A percentile compares a stretch with the other conserved stretches of the same genome.
Evolutionary conservation across 2,329 filamentous ascomycete species (phyloP).

Genomic region (Hypoxylon sp.): DNA sequence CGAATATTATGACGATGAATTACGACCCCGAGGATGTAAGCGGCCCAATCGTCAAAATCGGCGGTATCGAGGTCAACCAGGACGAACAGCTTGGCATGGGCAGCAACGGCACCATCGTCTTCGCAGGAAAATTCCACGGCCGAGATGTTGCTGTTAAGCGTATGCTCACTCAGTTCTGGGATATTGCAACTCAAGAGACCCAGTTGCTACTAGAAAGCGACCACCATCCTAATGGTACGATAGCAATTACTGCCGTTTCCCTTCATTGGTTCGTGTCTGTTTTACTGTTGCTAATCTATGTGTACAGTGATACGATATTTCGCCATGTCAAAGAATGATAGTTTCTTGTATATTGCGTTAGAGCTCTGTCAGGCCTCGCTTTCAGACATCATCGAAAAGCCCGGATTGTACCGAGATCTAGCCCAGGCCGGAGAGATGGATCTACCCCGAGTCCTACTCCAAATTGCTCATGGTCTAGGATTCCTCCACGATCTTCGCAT

Average conservation of each 20-base stretch:
- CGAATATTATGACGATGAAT: constrained; percentile 72
- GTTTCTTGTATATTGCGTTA: constrained; percentile 95
- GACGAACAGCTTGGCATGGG: constrained; percentile 79
- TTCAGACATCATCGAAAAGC: constrained; percentile 89
- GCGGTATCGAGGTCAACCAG: constrained; percentile 74
- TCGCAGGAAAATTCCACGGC: constrained; percentile 93
- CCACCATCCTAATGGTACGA: constrained; percentile 85
- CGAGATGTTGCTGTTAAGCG: constrained; percentile 95
- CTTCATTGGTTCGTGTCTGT: not conserved
- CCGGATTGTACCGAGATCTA: constrained; percentile 75
- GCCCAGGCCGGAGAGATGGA: constrained; percentile 82
- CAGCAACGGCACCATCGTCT: constrained; percentile 97
- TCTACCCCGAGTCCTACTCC: constrained; percentile 83
- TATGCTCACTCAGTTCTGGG: constrained; percentile 96
- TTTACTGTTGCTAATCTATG: constrained; percentile 46
- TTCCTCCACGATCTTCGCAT: constrained; percentile 94
- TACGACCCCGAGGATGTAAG: constrained; percentile 73
- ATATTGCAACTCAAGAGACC: constrained; percentile 95
- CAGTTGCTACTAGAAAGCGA: constrained; percentile 92
- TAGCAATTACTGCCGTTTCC: not conserved
- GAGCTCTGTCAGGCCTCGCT: constrained; percentile 95
- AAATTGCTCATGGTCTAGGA: constrained; percentile 89
- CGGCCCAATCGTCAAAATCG: constrained; percentile 72
- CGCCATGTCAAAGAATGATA: constrained; percentile 87
- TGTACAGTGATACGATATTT: constrained; percentile 90